Base-by-base conservation (phyloP, 2,329 filamentous ascomycete genomes). In the Penicillium sp. region DNA sequence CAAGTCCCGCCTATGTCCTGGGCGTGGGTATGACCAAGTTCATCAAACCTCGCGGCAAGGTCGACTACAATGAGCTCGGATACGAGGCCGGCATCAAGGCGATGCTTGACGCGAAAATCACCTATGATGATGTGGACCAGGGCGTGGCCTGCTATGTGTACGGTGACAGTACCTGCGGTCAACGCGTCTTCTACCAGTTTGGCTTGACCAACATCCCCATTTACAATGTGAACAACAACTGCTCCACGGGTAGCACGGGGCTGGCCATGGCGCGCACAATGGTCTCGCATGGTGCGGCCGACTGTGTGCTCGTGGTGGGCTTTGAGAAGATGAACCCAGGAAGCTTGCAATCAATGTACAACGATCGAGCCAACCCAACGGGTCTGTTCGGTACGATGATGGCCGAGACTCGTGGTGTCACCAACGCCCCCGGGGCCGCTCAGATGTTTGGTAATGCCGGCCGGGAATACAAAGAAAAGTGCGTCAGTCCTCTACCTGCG, bases 21-120 rank as follows among this genome's bases (percentile, higher is more conserved):
- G 91, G 91, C 76, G 93, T 97, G 60, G 91, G 91, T 75, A 93
- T 97, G 88, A 97, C 91, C 74, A 95, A 95, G 73, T 97, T 97
- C 80, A 91, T 96, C 81, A 96, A 96, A 77, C 90, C 90, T 37
- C 83, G 90, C 48, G 88, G 89, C 67, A 91, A 91, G 68, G 87
- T 95, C 56, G 90, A 95, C 74, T 96, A 96, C 74, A 89, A 89
- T 6, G 90, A 95, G 67, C 83, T 96, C 25, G 90, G 90, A 48
- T 96, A 90, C 69, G 90, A 96, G 71, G 90, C 90, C 9, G 89
- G 89, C 58, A 77, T 93, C 67, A 95, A 95, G 71, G 89, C 89
- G 42, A 83, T 94, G 77, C 72, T 84, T 13, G 80, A 83, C 48
- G 69, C 69, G 4, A 85, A 94, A 54, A 89, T 97, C 78, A 94